phyloP scores from a whole-genome alignment of 83 land plant genomes.

The Larix sibirica region DNA sequence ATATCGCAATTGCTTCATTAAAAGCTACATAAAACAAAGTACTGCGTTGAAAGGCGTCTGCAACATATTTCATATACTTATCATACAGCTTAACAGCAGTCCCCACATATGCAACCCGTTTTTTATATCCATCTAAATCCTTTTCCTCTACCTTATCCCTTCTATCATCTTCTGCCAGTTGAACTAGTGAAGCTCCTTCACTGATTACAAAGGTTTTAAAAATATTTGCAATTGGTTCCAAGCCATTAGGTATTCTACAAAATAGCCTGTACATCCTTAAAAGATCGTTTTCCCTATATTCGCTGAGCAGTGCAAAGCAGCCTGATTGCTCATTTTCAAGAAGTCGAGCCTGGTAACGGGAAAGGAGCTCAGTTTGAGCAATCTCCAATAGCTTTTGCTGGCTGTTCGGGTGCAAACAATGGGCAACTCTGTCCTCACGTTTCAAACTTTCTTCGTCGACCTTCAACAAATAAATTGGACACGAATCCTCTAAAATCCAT shows the following conservation, averaged over 20 bases:
- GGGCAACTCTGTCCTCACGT: conserved; percentile 74
- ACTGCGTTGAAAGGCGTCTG: conserved; percentile 80
- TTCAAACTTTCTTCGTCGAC: conserved; percentile 63
- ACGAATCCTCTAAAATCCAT: conserved; percentile 76
- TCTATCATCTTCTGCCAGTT: conserved; percentile 58
- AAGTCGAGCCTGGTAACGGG: conserved; percentile 61
- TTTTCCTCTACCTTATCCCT: conserved; percentile 8
- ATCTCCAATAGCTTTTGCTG: conserved; percentile 79
- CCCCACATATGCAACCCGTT: conserved; percentile 47
- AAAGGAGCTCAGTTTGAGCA: conserved; percentile 80
- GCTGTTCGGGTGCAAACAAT: conserved; percentile 74
- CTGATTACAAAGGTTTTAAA: conserved; percentile 51
- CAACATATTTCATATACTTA: conserved; percentile 80
- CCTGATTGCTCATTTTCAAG: conserved; percentile 89
- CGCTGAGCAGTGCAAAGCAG: no score
- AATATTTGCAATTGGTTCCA: no score
- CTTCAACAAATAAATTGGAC: conserved; percentile 88
- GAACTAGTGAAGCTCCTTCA: conserved; percentile 43
- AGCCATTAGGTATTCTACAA: no score
- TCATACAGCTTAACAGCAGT: conserved; percentile 86
- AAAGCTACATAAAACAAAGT: conserved; percentile 45
- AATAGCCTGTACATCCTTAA: no score
- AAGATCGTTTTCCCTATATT: no score
- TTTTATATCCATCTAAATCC: neutral
- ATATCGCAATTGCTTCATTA: conserved; percentile 83